A percentile compares a stretch with the other conserved stretches of the same genome.
These are phyloP conservation scores for Microcos paniculata DNA, from an alignment of 345 rosid species.

Conservation along the genomic window DNA sequence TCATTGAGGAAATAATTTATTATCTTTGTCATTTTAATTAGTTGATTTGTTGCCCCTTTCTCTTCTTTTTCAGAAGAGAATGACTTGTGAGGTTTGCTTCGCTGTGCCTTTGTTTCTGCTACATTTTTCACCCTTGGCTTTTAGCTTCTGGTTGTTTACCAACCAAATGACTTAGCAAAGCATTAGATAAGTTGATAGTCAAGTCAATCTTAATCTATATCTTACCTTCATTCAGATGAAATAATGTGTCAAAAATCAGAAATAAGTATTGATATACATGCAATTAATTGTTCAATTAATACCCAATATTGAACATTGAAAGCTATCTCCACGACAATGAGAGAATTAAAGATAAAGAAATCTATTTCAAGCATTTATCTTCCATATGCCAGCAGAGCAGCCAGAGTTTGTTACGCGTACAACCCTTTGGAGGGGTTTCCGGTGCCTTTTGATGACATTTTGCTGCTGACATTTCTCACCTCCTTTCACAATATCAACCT, in stretches of 20 bases:
- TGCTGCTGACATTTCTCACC: slow-evolving; percentile 28
- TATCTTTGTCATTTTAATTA: too few species aligned
- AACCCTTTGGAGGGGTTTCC: slow-evolving; percentile 41
- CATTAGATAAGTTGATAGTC: neutral
- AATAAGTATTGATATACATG: neutral
- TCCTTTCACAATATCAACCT: slow-evolving; percentile 59
- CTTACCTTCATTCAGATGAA: neutral
- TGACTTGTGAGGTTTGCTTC: too few species aligned
- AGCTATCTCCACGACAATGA: neutral
- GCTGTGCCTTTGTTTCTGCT: too few species aligned
- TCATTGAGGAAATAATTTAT: too few species aligned
- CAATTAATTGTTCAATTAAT: neutral
- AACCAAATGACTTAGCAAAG: slow-evolving; percentile 3
- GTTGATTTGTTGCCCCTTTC: too few species aligned
- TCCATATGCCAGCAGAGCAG: slow-evolving; percentile 40
- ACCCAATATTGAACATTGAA: neutral
- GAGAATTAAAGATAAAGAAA: neutral
- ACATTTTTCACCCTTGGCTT: too few species aligned
- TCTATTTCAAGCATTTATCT: slow-evolving; percentile 20
- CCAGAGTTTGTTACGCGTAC: slow-evolving; percentile 36
- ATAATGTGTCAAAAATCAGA: neutral
- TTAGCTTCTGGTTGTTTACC: slow-evolving; percentile 1
- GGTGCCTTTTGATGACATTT: slow-evolving; percentile 22
- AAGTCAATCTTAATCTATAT: neutral
- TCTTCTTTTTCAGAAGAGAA: too few species aligned